Conservation (phyloP, 345 rosid genomes). For the Tarenaya hassleriana region DNA sequence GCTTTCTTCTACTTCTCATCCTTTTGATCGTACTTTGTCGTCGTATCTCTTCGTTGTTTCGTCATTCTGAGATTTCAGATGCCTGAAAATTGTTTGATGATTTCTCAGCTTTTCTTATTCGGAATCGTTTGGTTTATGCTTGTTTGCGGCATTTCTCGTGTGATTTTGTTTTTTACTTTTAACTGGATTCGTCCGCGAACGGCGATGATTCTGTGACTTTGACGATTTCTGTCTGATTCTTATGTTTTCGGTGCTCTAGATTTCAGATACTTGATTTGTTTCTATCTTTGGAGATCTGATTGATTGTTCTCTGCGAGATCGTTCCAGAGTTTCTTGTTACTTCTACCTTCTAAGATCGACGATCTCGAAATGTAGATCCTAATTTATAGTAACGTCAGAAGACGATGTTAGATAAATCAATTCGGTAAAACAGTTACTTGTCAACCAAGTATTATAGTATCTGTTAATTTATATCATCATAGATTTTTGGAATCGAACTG, state of each 20-base stretch:
- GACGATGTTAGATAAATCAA: neutral
- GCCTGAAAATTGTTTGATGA: neutral
- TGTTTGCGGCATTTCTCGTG: conserved; percentile 1
- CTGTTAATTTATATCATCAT: neutral
- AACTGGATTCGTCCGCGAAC: conserved; percentile 4
- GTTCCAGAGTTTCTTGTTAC: conserved; percentile 1
- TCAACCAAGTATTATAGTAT: conserved; percentile 19
- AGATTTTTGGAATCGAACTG: neutral
- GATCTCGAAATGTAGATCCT: conserved; percentile 17
- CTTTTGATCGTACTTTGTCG: conserved; percentile 28
- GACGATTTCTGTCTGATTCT: conserved; percentile 3
- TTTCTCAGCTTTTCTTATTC: neutral
- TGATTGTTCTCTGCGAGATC: conserved; percentile 10
- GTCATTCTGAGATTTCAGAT: neutral
- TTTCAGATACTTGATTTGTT: neutral
- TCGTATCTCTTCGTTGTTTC: conserved; percentile 10
- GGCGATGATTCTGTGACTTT: neutral
- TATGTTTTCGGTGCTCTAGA: neutral
- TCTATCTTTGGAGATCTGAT: conserved; percentile 28
- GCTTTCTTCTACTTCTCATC: conserved; percentile 1
- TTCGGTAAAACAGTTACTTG: conserved; percentile 19
- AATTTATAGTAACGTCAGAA: neutral
- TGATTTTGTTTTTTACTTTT: neutral
- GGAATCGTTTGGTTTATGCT: conserved; percentile 7
- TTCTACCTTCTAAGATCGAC: neutral